Base-by-base conservation (phyloP, 2,329 filamentous ascomycete species). In the Fusarium sp. region DNA sequence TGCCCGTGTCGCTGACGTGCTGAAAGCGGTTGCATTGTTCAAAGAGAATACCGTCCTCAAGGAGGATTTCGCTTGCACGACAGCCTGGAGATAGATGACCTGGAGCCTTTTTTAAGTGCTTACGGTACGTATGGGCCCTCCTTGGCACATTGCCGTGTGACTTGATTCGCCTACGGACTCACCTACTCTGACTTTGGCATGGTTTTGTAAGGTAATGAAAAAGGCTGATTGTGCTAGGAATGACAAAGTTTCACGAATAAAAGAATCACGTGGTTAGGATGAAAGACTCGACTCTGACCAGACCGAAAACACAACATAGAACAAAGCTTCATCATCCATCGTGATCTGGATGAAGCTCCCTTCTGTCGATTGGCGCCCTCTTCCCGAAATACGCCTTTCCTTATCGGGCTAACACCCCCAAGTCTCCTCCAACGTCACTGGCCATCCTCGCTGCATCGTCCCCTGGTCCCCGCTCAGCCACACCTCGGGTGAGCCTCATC, bases 401-500 rank as follows among this genome's bases (percentile, higher is more conserved):
- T 22, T 16, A 66, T 70, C 47, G 6, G 63, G 72, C 25, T 35
- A 22, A 7, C 4, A 25, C 38, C 20, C 35, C 9, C 36, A 42
- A 9, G 25, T 14, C 54, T 66, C 13, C 36, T 16, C 11, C 35
- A 29, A 42, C 25, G 22, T 71, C 29, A 73, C 71, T 76, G 74
- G 71, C 16, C 40, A 38, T 25, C 16, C 4, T 35, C 54, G 20
- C 54, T 22, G 52, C 29, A 35, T 60, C 35, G 27, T 29, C 25
- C 38, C 35, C 22, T 59, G 25, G 35, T 29, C n/a, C n/a, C 58
- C 71, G 68, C 66, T n/a, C 71, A 78, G 77, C 76, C 76, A 78
- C 76, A 70, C 40, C n/a, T 67, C 33, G 59, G 65, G 71, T 70
- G 73, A 78, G 73, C 77, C 77, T 65, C 77, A 77, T 75, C 70